Conservation (phyloP, 306 rosid genomes). For the Cucurbita moschata region DNA sequence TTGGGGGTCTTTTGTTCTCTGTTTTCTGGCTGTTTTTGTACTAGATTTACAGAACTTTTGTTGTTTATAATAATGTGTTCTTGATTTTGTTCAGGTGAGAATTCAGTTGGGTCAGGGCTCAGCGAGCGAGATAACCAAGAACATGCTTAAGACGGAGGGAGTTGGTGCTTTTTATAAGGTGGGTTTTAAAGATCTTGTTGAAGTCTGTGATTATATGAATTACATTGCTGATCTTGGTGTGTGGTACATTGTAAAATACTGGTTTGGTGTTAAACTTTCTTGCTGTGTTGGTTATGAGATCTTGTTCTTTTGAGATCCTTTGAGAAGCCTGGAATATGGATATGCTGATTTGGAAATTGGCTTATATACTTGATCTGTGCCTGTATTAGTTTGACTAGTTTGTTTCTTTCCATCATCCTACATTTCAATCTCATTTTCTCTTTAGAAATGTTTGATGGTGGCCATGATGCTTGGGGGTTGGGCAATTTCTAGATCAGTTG, state of each 20-base stretch:
- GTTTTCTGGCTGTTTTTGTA: not conserved
- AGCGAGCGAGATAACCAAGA: conserved; percentile 50
- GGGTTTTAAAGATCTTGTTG: not conserved
- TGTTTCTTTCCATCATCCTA: not conserved
- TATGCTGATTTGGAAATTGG: not conserved
- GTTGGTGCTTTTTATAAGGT: conserved; percentile 83
- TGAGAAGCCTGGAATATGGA: not conserved
- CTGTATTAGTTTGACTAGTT: not conserved
- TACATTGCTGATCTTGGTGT: not conserved
- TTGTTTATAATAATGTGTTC: not conserved
- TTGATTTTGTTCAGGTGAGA: conserved; percentile 56
- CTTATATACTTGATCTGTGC: not conserved
- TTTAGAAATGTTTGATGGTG: too few relatives aligned
- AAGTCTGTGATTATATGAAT: not conserved
- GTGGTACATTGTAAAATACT: not conserved
- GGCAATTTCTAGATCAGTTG: not conserved
- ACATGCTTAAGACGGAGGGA: conserved; percentile 85
- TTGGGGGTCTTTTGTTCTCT: not conserved
- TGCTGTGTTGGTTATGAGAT: conserved; percentile 1
- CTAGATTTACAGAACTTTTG: not conserved
- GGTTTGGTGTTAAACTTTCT: not conserved
- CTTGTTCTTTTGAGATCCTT: not conserved
- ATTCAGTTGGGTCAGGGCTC: conserved; percentile 98
- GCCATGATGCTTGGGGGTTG: not conserved
- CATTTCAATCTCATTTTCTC: not conserved